These are phyloP conservation scores for Arabidopsis thaliana DNA, from an alignment of 345 rosid genomes.

Conservation along the genomic window TAIR10.1 NC_003075.7:2290501-2291000, in stretches of 20 bases:
- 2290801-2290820: conserved; percentile 5
- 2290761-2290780: conserved; percentile 55
- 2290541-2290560: conserved; percentile 5
- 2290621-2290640: conserved; percentile 21
- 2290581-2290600: conserved; percentile 43
- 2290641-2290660: conserved; percentile 54
- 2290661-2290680: conserved; percentile 47
- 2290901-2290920: too few species aligned
- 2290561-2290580: neutral
- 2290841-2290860: neutral
- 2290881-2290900: neutral
- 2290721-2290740: conserved; percentile 25
- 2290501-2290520: conserved; percentile 32
- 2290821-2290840: conserved; percentile 26
- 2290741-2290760: conserved; percentile 52
- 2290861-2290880: neutral
- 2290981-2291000: neutral
- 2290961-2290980: too few species aligned
- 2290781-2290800: conserved; percentile 29
- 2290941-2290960: too few species aligned
- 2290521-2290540: conserved; percentile 36
- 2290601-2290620: conserved; percentile 26
- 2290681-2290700: conserved; percentile 40
- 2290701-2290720: neutral
- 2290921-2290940: too few species aligned